Evolutionary conservation across 192 early-diverging fungal genomes (phyloP).

Genomic region (Diversispora eburnea): DNA sequence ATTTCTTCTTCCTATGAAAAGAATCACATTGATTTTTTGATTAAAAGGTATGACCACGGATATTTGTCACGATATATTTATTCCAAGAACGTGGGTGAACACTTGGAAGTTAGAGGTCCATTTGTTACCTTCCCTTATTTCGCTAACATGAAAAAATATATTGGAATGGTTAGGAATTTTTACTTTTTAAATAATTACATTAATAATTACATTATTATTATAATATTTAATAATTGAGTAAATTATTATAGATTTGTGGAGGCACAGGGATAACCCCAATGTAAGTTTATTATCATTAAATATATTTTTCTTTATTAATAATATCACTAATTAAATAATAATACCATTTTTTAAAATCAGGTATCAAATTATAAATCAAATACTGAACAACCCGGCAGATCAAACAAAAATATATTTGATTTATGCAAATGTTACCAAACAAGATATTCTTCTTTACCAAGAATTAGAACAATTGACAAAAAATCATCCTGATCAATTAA

Average conservation of each 20-base stretch:
- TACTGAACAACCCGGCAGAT: slow-evolving; percentile 60
- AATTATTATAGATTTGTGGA: slow-evolving; percentile 57
- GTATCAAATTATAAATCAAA: slow-evolving; percentile 60
- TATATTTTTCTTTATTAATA: too few relatives aligned
- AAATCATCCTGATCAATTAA: slow-evolving; percentile 59
- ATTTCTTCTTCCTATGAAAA: slow-evolving; percentile 47
- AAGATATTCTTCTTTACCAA: slow-evolving; percentile 64
- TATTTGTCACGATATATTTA: slow-evolving; percentile 62
- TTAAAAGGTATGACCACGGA: slow-evolving; percentile 65
- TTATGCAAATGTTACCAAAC: slow-evolving; percentile 66
- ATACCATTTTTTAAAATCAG: neutral
- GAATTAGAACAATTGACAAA: slow-evolving; percentile 59
- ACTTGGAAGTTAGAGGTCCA: slow-evolving; percentile 66
- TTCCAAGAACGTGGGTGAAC: slow-evolving; percentile 48
- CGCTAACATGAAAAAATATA: slow-evolving; percentile 38
- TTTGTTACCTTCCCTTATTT: slow-evolving; percentile 50
- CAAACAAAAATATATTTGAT: slow-evolving; percentile 70
- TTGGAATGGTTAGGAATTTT: slow-evolving; percentile 49
- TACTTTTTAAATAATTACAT: neutral
- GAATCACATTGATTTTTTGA: slow-evolving; percentile 57
- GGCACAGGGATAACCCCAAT: slow-evolving; percentile 80
- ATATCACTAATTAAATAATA: too few relatives aligned
- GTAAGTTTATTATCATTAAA: slow-evolving; percentile 33
- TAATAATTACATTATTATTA: neutral
- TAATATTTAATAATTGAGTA: neutral